These are phyloP conservation scores for Mallotus nudiflorus DNA, from an alignment of 345 rosid genomes.

Conservation along the genomic window DNA sequence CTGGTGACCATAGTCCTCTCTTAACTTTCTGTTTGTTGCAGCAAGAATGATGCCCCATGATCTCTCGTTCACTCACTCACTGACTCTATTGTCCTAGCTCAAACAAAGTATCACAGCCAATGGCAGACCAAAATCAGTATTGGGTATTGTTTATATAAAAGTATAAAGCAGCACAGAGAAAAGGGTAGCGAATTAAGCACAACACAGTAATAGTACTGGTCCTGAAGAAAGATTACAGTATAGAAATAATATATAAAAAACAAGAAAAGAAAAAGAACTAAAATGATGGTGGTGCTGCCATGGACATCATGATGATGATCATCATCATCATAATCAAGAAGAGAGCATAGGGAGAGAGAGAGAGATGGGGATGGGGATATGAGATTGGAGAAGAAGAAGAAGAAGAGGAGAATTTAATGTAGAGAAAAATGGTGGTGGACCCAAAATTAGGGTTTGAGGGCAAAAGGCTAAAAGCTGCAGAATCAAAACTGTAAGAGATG, in stretches of 20 bases:
- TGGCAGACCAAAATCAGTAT: conserved; percentile 32
- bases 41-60: conserved; percentile 95
- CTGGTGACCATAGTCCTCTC: conserved; percentile 99
- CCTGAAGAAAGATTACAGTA: background rate
- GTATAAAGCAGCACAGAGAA: conserved; percentile 7
- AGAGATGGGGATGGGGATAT: background rate
- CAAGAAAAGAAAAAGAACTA: conserved; percentile 19
- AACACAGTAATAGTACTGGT: background rate
- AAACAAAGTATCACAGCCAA: conserved; percentile 14
- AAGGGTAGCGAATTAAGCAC: background rate
- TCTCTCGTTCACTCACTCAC: conserved; percentile 24
- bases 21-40: conserved; percentile 98
- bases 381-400: too few relatives aligned
- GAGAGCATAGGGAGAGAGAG: background rate
- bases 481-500: conserved; percentile 30
- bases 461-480: conserved; percentile 65
- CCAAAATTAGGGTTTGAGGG: conserved; percentile 55
- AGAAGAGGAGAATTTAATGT: conserved; percentile 34
- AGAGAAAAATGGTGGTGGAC: conserved; percentile 42
- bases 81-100: background rate
- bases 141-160: conserved; percentile 22
- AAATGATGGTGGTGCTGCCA: background rate
- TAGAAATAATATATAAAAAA: background rate
- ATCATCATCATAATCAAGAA: too few relatives aligned
- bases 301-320: background rate